Evolutionary conservation across 495 filamentous ascomycete genomes (phyloP), one percentile per base, ranked within the genome.

Genomic region (Apodospora peruviana): DNA sequence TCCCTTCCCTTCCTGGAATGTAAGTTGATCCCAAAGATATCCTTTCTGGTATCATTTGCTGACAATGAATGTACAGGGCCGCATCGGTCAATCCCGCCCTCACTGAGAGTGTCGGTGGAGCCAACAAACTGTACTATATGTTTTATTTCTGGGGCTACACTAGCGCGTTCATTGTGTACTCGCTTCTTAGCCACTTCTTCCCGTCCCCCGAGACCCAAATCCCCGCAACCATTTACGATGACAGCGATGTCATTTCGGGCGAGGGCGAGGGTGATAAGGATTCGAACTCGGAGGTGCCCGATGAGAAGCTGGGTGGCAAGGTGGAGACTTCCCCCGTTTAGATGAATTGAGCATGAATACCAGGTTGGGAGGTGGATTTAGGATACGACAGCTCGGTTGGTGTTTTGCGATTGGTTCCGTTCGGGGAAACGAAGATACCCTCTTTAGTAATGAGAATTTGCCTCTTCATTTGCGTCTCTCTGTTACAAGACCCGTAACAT

Each of bases 71-170:
- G 0, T 9, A 29, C 21, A 62, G 59, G 59, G 59, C 59, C 8
- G 59, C 59, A 0, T 52, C 42, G 19, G 59, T 62, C 32, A 51
- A 59, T 32, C 56, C 59, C 0, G 27, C 32, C 22, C 50, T 62
- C 18, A 40, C 36, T 9, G n/a, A 12, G 14, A 58, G 36, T 17
- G 57, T 62, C 25, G 59, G 59, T 17, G 51, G 53, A 19, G 59
- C 59, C 19, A 45, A 59, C 24, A 61, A 66, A 29, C 40, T 67
- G 22, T 70, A 70, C 45, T 60, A 63, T 40, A 63, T 71, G 56
- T 66, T 65, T 37, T 70, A 67, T 41, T 53, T 73, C 14, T 66
- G 61, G 56, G 70, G 68, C 9, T 71, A 69, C 49, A 67, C 55
- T 10, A 64, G 58, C 37, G 66, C 65, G 2, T 73, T 71, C 35